A percentile compares a stretch with the other conserved stretches of the same genome.
phyloP scores from a whole-genome alignment of 805 yeast species.

The Suhomyces xylopsoci region DNA sequence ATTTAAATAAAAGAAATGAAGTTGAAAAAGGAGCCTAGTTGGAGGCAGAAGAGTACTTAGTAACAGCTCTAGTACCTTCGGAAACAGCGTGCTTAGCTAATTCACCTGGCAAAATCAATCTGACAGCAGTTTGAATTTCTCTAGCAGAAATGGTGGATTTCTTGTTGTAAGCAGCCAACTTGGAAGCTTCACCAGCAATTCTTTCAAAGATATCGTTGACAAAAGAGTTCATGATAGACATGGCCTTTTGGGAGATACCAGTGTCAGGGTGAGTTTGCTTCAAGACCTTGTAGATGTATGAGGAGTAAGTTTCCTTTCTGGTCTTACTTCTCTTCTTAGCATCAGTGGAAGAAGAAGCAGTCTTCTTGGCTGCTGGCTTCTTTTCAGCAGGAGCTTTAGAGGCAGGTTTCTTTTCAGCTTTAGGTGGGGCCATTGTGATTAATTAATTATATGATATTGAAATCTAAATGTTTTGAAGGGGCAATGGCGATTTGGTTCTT shows the following conservation, averaged over 20 bases:
- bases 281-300: slow-evolving; percentile 96
- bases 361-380: slow-evolving; percentile 89
- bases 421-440: slow-evolving; percentile 23
- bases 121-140: slow-evolving; percentile 98
- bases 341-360: slow-evolving; percentile 73
- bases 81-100: slow-evolving; percentile 97
- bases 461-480: neutral
- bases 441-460: slow-evolving; percentile 1
- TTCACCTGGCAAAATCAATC: slow-evolving; percentile 98
- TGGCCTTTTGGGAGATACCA: slow-evolving; percentile 98
- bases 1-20: slow-evolving; percentile 8
- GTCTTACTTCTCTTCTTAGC: slow-evolving; percentile 90
- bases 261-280: slow-evolving; percentile 99
- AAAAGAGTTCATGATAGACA: slow-evolving; percentile 98
- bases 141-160: slow-evolving; percentile 97
- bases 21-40: slow-evolving; percentile 18
- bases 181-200: slow-evolving; percentile 96
- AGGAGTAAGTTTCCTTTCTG: slow-evolving; percentile 97
- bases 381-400: slow-evolving; percentile 97
- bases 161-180: slow-evolving; percentile 98
- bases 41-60: slow-evolving; percentile 82
- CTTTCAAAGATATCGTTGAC: slow-evolving; percentile 98
- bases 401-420: slow-evolving; percentile 75
- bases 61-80: slow-evolving; percentile 98
- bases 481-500: slow-evolving; percentile 1